These are phyloP conservation scores for Passalora sequoiae DNA, from an alignment of 2,329 filamentous ascomycete species.

Conservation along the genomic window DNA sequence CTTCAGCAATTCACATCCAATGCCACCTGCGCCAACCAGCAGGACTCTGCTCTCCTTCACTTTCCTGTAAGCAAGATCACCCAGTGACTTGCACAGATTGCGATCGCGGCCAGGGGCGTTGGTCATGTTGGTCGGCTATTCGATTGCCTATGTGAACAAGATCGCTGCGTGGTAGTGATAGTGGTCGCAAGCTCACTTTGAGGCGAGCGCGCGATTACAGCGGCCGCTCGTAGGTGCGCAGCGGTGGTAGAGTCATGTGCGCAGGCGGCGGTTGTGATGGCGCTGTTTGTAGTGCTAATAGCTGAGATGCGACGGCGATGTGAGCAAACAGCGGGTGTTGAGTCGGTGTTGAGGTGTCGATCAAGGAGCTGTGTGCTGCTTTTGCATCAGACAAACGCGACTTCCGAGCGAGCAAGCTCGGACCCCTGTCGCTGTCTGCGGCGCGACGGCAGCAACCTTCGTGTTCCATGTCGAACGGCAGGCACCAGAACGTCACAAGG, in stretches of 20 bases:
- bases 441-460: too few relatives aligned
- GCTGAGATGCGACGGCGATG: not conserved
- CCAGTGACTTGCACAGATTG: constrained; percentile 59
- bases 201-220: not conserved
- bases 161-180: too few relatives aligned
- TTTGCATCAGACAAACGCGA: too few relatives aligned
- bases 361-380: too few relatives aligned
- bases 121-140: not conserved
- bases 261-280: not conserved
- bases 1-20: constrained; percentile 95
- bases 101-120: constrained; percentile 41
- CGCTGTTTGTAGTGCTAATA: not conserved
- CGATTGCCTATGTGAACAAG: too few relatives aligned
- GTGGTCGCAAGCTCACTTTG: too few relatives aligned
- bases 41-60: constrained; percentile 50
- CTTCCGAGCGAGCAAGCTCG: too few relatives aligned
- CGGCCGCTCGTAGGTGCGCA: constrained; percentile 3
- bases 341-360: not conserved
- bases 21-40: constrained; percentile 93
- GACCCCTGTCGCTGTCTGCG: too few relatives aligned
- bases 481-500: too few relatives aligned
- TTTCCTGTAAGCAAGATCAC: constrained; percentile 52
- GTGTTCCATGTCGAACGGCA: too few relatives aligned
- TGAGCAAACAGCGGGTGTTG: not conserved
- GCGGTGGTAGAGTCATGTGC: constrained; percentile 2